Evolutionary conservation across 2,329 filamentous ascomycete genomes (phyloP).

Genomic region (Exophiala aquamarina): DNA sequence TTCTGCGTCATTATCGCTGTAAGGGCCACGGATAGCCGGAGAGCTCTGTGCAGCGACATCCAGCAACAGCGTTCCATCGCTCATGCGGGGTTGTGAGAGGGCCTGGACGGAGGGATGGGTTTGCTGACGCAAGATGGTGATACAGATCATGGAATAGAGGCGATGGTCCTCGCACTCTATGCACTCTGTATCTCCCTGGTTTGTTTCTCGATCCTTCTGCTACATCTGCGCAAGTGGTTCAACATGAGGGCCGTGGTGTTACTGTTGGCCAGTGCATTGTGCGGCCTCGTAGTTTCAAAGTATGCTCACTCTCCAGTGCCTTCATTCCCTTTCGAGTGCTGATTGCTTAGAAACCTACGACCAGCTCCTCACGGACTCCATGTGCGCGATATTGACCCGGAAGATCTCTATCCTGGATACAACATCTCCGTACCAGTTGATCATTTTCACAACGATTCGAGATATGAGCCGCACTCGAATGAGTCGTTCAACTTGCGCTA

Average conservation of each 20-base stretch:
- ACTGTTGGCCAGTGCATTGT: conserved; percentile 7
- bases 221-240: not conserved
- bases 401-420: conserved; percentile 44
- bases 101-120: not conserved
- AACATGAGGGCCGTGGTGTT: conserved; percentile 15
- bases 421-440: conserved; percentile 65
- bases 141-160: not conserved
- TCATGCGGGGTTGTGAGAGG: not conserved
- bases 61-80: not conserved
- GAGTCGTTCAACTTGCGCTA: conserved; percentile 71
- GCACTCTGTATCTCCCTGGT: not conserved
- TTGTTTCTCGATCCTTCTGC: not conserved
- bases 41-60: not conserved
- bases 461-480: conserved; percentile 74
- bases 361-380: conserved; percentile 17
- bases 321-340: not conserved
- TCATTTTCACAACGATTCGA: conserved; percentile 77
- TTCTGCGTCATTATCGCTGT: not conserved
- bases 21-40: not conserved
- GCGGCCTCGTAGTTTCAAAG: conserved; percentile 12
- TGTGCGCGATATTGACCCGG: conserved; percentile 23
- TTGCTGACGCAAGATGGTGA: not conserved
- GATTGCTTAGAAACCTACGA: conserved; percentile 10
- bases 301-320: conserved; percentile 2
- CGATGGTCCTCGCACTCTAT: not conserved